phyloP scores from a whole-genome alignment of 2,329 filamentous ascomycete species.

The Lachnum nothofagi region DNA sequence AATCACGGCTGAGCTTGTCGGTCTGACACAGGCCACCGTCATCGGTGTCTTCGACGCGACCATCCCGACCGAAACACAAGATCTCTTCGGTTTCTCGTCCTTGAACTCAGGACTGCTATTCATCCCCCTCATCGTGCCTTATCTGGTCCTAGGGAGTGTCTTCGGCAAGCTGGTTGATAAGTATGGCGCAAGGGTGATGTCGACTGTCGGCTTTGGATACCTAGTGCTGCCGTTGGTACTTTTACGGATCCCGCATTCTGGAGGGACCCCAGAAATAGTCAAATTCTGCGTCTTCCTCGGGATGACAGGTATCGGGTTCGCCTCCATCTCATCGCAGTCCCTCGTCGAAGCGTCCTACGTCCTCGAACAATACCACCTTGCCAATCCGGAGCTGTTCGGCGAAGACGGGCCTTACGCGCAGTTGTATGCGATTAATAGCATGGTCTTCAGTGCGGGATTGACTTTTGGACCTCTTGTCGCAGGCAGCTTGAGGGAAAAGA shows the following conservation, averaged over 20 bases:
- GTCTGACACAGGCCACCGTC: conserved; percentile 40
- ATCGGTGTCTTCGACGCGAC: conserved; percentile 38
- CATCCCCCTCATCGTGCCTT: conserved; percentile 35
- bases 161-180: conserved; percentile 36
- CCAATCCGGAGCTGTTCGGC: conserved; percentile 52
- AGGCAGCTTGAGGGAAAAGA: conserved; percentile 44
- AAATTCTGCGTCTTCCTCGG: conserved; percentile 43
- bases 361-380: conserved; percentile 50
- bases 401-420: conserved; percentile 57
- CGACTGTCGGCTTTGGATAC: conserved; percentile 30
- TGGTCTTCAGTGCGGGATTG: conserved; percentile 56
- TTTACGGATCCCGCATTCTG: conserved; percentile 39
- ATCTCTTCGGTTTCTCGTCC: conserved; percentile 36
- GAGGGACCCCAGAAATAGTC: conserved; percentile 38
- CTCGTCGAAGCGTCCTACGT: conserved; percentile 54
- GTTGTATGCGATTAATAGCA: conserved; percentile 59
- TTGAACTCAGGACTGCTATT: conserved; percentile 37
- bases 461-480: conserved; percentile 55
- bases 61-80: conserved; percentile 35
- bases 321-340: conserved; percentile 47
- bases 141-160: conserved; percentile 33
- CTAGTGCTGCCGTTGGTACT: conserved; percentile 30
- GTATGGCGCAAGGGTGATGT: conserved; percentile 33
- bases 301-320: conserved; percentile 47
- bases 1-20: conserved; percentile 36